Conservation (phyloP, 225 moss, liverwort and hornwort genomes). For the Physcomitrium patens region DNA sequence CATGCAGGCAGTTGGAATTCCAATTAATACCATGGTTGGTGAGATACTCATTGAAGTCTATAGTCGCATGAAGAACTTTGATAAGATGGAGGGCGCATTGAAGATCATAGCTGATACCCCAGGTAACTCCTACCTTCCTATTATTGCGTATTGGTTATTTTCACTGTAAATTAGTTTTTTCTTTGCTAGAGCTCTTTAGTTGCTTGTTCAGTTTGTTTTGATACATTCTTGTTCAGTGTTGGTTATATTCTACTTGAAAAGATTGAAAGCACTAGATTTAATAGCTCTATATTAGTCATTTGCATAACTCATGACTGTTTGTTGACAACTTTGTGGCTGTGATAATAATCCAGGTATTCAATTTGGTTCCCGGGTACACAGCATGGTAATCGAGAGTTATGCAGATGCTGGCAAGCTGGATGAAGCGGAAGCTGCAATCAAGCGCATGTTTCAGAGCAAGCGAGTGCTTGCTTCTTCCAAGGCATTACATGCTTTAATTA, state of each 20-base stretch:
- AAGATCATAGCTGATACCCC: slow-evolving; percentile 54
- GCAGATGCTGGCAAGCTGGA: slow-evolving; percentile 59
- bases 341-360: slow-evolving; percentile 27
- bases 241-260: too few species aligned
- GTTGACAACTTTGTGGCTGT: background rate
- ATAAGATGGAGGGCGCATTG: slow-evolving; percentile 69
- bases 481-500: slow-evolving; percentile 57
- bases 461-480: slow-evolving; percentile 57
- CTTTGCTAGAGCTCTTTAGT: too few species aligned
- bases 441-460: slow-evolving; percentile 66
- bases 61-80: slow-evolving; percentile 53
- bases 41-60: slow-evolving; percentile 69
- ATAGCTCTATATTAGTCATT: background rate
- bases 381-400: slow-evolving; percentile 61
- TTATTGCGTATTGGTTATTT: background rate
- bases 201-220: too few species aligned
- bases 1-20: slow-evolving; percentile 70
- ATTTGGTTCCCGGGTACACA: slow-evolving; percentile 54
- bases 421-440: slow-evolving; percentile 67
- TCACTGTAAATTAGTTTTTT: too few species aligned
- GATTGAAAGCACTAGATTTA: too few species aligned
- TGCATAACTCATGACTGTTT: background rate
- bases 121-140: slow-evolving; percentile 13
- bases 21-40: slow-evolving; percentile 64
- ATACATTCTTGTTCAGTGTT: too few species aligned